Conservation (phyloP, 768 basidiomycete genomes). For the Macrolepiota albuminosa region DNA sequence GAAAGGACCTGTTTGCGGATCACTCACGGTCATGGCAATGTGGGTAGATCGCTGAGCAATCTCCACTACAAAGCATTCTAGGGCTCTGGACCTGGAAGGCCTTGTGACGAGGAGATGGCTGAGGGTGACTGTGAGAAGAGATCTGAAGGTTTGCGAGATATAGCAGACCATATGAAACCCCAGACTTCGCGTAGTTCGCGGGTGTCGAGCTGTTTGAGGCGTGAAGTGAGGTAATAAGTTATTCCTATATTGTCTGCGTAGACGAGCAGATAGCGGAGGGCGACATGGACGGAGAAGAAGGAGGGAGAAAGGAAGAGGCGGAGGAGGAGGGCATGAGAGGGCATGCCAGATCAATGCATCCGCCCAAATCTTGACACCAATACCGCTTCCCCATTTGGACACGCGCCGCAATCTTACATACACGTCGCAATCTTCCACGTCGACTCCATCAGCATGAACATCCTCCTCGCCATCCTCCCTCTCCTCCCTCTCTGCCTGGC, state of each 20-base stretch:
- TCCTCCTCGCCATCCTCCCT: slow-evolving; percentile 24
- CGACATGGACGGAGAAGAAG: slow-evolving; percentile 93
- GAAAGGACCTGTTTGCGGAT: background rate
- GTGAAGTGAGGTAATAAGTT: slow-evolving; percentile 81
- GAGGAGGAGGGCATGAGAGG: slow-evolving; percentile 82
- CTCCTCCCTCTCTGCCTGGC: slow-evolving; percentile 27
- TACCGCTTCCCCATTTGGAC: slow-evolving; percentile 17
- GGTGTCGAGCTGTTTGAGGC: slow-evolving; percentile 63
- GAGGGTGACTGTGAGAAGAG: slow-evolving; percentile 12
- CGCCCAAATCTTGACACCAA: slow-evolving; percentile 8
- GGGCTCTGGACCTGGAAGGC: slow-evolving; percentile 85
- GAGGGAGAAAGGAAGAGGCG: slow-evolving; percentile 89
- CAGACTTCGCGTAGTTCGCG: slow-evolving; percentile 79
- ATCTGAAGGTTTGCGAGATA: slow-evolving; percentile 9
- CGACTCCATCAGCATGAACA: slow-evolving; percentile 21
- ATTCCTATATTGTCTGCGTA: slow-evolving; percentile 90
- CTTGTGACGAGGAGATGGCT: slow-evolving; percentile 94
- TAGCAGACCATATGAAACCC: slow-evolving; percentile 78
- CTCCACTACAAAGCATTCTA: slow-evolving; percentile 92
- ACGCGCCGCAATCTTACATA: slow-evolving; percentile 16
- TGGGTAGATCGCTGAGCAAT: slow-evolving; percentile 89
- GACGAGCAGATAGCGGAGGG: slow-evolving; percentile 77
- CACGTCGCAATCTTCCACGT: slow-evolving; percentile 28
- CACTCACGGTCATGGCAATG: slow-evolving; percentile 88
- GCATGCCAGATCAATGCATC: slow-evolving; percentile 25